phyloP scores from a whole-genome alignment of 148 eudicot genomes.

The Nepenthes gracilis region DNA sequence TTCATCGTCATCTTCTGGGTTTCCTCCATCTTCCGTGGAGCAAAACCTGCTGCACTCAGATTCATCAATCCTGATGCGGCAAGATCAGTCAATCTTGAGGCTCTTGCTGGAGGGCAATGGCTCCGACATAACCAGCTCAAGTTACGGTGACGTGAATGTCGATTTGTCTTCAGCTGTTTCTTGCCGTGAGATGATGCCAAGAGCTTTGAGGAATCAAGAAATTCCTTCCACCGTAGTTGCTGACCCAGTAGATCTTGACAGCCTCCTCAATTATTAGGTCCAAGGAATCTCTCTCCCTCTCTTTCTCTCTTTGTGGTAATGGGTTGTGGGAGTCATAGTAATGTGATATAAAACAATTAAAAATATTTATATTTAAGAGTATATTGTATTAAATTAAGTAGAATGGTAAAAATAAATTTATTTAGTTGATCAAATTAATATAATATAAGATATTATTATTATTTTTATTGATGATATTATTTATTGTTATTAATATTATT shows the following conservation, averaged over 20 bases:
- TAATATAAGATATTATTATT: too few species aligned
- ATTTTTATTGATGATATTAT: too few species aligned
- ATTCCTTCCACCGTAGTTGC: neutral
- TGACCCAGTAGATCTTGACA: slow-evolving; percentile 33
- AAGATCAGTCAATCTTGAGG: slow-evolving; percentile 36
- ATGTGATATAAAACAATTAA: too few species aligned
- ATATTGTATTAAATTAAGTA: too few species aligned
- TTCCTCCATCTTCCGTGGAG: neutral
- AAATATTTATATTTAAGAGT: too few species aligned
- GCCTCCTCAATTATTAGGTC: slow-evolving; percentile 36
- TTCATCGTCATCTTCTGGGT: neutral
- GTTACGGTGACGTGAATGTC: slow-evolving; percentile 2
- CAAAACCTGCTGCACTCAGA: slow-evolving; percentile 11
- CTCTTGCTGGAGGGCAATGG: slow-evolving; percentile 30
- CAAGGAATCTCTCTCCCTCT: too few species aligned
- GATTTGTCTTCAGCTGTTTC: slow-evolving; percentile 16
- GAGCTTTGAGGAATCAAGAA: neutral
- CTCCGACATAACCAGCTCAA: slow-evolving; percentile 6
- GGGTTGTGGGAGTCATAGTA: too few species aligned
- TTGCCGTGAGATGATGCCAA: slow-evolving; percentile 13
- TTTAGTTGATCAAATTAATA: too few species aligned
- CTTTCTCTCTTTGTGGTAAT: too few species aligned
- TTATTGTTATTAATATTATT: too few species aligned
- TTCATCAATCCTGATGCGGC: slow-evolving; percentile 11
- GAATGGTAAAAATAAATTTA: too few species aligned